These are phyloP conservation scores for Groenewaldozyma salmanticensis DNA, from an alignment of 805 yeast genomes.

Conservation along the genomic window DNA sequence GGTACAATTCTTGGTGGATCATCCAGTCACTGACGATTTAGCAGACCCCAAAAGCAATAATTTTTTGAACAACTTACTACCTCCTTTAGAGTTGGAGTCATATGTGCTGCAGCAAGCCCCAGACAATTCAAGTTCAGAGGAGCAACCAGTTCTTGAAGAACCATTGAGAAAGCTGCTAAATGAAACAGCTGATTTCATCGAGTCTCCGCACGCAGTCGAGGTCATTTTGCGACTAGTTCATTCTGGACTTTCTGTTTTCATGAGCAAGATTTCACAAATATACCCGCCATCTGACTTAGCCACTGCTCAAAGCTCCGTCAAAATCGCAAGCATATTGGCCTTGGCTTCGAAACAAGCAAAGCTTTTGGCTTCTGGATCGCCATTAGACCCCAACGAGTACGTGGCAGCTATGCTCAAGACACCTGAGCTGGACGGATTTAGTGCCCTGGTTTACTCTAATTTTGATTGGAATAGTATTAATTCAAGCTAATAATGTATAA, in stretches of 20 bases:
- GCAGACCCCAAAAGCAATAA: constrained; percentile 8
- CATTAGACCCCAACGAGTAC: constrained; percentile 33
- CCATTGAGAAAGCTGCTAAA: constrained; percentile 29
- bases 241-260: constrained; percentile 37
- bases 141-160: constrained; percentile 10
- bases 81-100: constrained; percentile 44
- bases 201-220: constrained; percentile 31
- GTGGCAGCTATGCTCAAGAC: constrained; percentile 38
- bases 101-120: constrained; percentile 45
- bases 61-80: constrained; percentile 33
- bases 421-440: constrained; percentile 70
- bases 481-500: constrained; percentile 2
- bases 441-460: constrained; percentile 85
- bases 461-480: constrained; percentile 31
- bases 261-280: constrained; percentile 28
- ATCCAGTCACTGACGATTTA: constrained; percentile 11
- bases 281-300: constrained; percentile 12
- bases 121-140: constrained; percentile 11
- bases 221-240: constrained; percentile 33
- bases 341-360: constrained; percentile 57
- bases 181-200: constrained; percentile 35
- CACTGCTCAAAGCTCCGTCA: constrained; percentile 21
- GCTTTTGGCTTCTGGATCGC: constrained; percentile 39
- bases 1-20: constrained; percentile 30
- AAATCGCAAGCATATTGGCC: constrained; percentile 64